Percentiles rank a stretch among this genome's conserved stretches.
Conservation (phyloP, 1,284 basidiomycete species). For the Agroathelia rolfsii region DNA sequence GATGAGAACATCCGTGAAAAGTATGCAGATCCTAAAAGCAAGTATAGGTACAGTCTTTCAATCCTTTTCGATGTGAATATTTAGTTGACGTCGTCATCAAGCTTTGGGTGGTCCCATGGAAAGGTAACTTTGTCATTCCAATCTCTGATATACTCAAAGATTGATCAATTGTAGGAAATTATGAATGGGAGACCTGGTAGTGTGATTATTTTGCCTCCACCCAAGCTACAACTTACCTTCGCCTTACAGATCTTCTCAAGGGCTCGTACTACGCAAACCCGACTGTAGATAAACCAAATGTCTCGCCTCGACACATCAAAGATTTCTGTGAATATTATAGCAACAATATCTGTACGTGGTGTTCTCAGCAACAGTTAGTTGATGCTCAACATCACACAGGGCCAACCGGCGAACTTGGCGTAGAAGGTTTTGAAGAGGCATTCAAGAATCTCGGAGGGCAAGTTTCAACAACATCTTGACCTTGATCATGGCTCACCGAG, state of each 20-base stretch:
- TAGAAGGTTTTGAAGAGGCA: slow-evolving; percentile 73
- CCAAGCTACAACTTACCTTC: slow-evolving; percentile 7
- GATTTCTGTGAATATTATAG: slow-evolving; percentile 75
- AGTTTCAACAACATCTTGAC: slow-evolving; percentile 10
- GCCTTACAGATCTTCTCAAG: slow-evolving; percentile 66
- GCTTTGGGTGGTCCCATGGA: slow-evolving; percentile 91
- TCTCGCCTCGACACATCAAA: slow-evolving; percentile 39
- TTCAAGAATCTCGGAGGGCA: slow-evolving; percentile 79
- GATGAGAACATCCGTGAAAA: slow-evolving; percentile 55
- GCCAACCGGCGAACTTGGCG: slow-evolving; percentile 58
- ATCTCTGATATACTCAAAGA: background rate
- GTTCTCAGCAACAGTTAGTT: too few species aligned
- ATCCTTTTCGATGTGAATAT: slow-evolving; percentile 1
- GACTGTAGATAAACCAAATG: slow-evolving; percentile 50
- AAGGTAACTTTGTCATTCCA: slow-evolving; percentile 39
- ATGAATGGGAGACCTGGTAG: slow-evolving; percentile 88
- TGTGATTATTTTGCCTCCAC: too few species aligned
- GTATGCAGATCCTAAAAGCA: slow-evolving; percentile 57
- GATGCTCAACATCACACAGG: too few species aligned
- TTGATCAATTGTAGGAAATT: slow-evolving; percentile 49
- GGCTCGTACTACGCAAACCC: slow-evolving; percentile 93
- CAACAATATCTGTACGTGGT: slow-evolving; percentile 57
- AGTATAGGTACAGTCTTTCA: slow-evolving; percentile 48
- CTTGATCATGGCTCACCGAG: slow-evolving; percentile 1
- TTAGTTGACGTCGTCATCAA: slow-evolving; percentile 21